These are phyloP conservation scores for Colletotrichum falcatum DNA, from an alignment of 2,329 filamentous ascomycete species.

Conservation along the genomic window DNA sequence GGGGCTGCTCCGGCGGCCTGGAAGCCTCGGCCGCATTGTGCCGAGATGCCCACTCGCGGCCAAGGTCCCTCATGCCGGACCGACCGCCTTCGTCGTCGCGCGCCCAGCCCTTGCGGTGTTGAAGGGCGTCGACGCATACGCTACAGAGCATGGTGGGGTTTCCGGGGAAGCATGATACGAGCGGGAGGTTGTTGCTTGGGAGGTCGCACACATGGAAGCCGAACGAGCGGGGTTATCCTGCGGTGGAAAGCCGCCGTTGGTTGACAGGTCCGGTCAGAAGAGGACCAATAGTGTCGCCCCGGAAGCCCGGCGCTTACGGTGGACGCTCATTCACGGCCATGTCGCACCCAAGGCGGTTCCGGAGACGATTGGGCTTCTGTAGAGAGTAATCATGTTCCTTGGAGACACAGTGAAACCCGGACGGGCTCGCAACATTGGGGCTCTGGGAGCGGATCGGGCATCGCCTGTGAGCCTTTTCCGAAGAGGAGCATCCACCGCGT, in stretches of 20 bases:
- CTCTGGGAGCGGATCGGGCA: not conserved
- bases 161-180: not conserved
- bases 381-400: too few relatives aligned
- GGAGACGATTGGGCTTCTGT: too few relatives aligned
- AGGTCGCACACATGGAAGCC: too few relatives aligned
- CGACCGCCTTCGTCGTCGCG: not conserved
- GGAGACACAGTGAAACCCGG: not conserved
- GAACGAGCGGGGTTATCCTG: not conserved
- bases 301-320: not conserved
- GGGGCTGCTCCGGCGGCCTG: not conserved
- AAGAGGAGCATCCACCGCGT: not conserved
- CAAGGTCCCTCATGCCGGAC: not conserved
- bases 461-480: not conserved
- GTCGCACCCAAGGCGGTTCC: not conserved
- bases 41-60: not conserved
- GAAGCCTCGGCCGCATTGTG: accelerated
- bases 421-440: not conserved
- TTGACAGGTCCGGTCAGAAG: not conserved
- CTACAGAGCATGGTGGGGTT: not conserved
- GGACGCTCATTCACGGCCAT: not conserved
- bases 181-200: not conserved
- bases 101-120: constrained; percentile 19
- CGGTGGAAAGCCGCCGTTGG: not conserved
- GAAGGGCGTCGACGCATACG: constrained; percentile 1
- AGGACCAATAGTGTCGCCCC: not conserved